phyloP scores from a whole-genome alignment of 2,329 filamentous ascomycete species.

The Calonectria pauciramosa region DNA sequence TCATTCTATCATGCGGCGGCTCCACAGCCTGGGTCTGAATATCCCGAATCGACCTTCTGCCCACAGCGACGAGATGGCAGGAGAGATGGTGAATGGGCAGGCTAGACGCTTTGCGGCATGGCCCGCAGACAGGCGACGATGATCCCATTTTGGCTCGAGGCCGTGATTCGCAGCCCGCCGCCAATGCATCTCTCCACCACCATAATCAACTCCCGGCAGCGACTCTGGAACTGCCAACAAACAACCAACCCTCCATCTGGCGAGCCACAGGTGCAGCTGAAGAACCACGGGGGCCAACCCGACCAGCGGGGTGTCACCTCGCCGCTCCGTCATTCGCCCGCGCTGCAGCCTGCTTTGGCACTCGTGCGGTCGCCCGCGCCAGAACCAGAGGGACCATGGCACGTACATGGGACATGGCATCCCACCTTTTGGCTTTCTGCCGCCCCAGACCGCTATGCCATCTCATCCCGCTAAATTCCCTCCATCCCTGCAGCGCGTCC shows the following conservation, averaged over 20 bases:
- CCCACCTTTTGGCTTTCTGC: conserved; percentile 8
- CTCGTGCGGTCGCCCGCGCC: background rate
- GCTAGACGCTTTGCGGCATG: conserved; percentile 19
- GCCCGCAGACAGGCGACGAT: conserved; percentile 12
- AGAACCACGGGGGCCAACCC: conserved; percentile 20
- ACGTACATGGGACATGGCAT: conserved; percentile 1
- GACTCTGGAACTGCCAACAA: conserved; percentile 16
- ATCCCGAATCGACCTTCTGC: conserved; percentile 18
- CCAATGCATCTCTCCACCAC: conserved; percentile 8
- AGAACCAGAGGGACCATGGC: background rate
- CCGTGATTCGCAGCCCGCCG: conserved; percentile 7
- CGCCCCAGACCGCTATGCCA: conserved; percentile 18
- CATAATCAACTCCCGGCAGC: conserved; percentile 21
- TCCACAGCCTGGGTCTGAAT: conserved; percentile 12
- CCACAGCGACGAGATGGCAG: conserved; percentile 9
- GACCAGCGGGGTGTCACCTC: conserved; percentile 18
- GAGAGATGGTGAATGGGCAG: conserved; percentile 13
- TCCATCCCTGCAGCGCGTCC: conserved; percentile 14
- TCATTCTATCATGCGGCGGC: conserved; percentile 25
- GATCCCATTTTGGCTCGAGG: conserved; percentile 28
- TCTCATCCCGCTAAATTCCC: conserved; percentile 23
- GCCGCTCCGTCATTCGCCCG: conserved; percentile 22
- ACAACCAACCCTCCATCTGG: conserved; percentile 12
- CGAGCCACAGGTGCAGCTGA: conserved; percentile 6
- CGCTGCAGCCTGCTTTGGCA: conserved; percentile 18